Base-by-base conservation (phyloP, 1,139 yeast genomes). In the Yamadazyma triangularis region DNA sequence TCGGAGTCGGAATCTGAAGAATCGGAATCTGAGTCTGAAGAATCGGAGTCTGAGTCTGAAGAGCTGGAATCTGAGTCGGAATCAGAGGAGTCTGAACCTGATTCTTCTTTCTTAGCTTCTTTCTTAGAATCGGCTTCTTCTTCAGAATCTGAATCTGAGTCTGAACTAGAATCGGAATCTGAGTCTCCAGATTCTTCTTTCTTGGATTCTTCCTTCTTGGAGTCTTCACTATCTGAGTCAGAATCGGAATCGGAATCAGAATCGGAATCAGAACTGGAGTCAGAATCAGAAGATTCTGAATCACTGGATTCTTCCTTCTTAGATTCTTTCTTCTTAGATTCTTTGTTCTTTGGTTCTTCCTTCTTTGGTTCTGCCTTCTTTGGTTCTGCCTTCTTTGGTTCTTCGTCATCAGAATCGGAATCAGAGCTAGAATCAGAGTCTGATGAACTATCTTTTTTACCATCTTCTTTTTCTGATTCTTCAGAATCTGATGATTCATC, bases 1-100 rank as follows among this genome's bases (percentile, higher is more conserved):
- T 51, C 60, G 24, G 60, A 50, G 34, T 53, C 63, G 28, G 63
- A 50, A 40, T 47, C 56, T 26, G 63, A 51, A 28, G 63, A 50
- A 40, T 47, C 56, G 27, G 63, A 51, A 35, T 47, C 61, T 18
- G 46, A 50, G 21, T 67, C 59, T 21, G 53, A 57, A 12, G 44
- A 39, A 14, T 24, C 34, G 2, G 34, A 28, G 22, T 30, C 35
- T 11, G 42, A 35, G 31, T 33, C 39, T 23, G 44, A 38, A 12
- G 27, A 31, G 26, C 35, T 39, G 15, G 46, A 39, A 9, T 31
- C 41, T 11, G 39, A 37, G 27, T 26, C 31, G n/a, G 42, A 34
- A 25, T 29, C 33, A 8, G 35, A 32, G 4, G 34, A 30, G 13
- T 25, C 32, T 14, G 32, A 27, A 18, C 32, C 37, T 14, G 32